Conservation (phyloP, 768 basidiomycete genomes). For the Suillus decipiens region DNA sequence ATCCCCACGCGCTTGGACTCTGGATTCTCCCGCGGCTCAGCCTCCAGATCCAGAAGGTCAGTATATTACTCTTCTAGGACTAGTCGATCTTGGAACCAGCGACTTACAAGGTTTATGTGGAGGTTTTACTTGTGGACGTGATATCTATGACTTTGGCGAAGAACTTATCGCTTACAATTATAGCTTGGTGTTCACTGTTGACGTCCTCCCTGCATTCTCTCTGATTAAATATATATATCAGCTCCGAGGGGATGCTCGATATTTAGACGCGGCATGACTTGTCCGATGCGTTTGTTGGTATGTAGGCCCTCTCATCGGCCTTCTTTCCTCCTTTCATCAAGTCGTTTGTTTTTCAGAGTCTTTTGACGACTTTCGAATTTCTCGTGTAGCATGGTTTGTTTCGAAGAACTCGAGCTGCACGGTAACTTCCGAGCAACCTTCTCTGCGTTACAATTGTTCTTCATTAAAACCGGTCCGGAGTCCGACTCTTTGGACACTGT, state of each 20-base stretch:
- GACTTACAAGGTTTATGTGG: neutral
- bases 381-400: neutral
- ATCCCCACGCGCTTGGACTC: neutral
- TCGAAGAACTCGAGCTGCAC: neutral
- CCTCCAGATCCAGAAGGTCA: neutral
- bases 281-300: neutral
- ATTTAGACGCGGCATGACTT: neutral
- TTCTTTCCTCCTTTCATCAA: neutral
- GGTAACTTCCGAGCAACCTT: neutral
- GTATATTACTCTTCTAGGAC: neutral
- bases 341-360: neutral
- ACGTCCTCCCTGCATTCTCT: neutral
- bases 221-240: neutral
- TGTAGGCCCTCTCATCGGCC: neutral
- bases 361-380: neutral
- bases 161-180: neutral
- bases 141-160: neutral
- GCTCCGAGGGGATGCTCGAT: neutral
- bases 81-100: neutral
- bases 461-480: neutral
- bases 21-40: neutral
- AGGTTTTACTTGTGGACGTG: neutral
- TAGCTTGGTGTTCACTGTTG: neutral
- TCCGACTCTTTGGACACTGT: neutral
- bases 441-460: neutral